Base-by-base conservation (phyloP, 371 early-diverging fungal species). In the Mortierella sp. region DNA sequence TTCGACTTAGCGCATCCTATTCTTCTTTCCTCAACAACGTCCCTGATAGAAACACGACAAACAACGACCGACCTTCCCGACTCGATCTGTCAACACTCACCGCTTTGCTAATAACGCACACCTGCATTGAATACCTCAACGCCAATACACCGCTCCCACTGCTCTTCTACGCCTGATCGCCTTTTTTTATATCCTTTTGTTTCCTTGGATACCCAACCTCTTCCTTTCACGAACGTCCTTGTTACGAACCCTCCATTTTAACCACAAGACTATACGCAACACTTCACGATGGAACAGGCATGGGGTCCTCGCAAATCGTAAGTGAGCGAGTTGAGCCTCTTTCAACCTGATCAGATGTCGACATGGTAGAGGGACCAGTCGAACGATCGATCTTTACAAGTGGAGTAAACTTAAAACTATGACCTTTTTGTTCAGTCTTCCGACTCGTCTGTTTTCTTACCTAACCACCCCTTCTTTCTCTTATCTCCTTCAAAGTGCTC, bases 231-330 rank as follows among this genome's bases (percentile, higher is more conserved):
- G 34, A 59, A 59, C 34, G 3, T 16, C 59, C 13, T 59, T 53
- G 24, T 21, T 31, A 16, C 34, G 34, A n/a, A 13, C 14, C 24
- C 43, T 74, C 26, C 21, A 37, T 26, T 46, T 31, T 54, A 4
- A 31, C 26, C 37, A 48, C 8, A 31, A 55, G 43, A 14, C 50
- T 40, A 44, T 10, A 19, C 16, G 11, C 26, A 48, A 13, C 0
- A 24, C 37, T 44, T 16, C 26, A 72, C 28, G 24, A 84, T 84
- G 85, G 85, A 84, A 34, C 77, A 74, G 50, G 78, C 75, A 31
- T 84, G 85, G 85, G 78, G 85, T 61, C 69, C 85, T 64, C 85
- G 85, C 54, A 83, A 83, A 69, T 71, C 74, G 84, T 83, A 84
- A 44, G 80, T 43, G 31, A 31, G 26, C 40, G 16, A 69, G 11